Percentiles rank a stretch among this genome's conserved stretches.
phyloP scores from a whole-genome alignment of 352 stramenopile species.

The Stephanocyclus meneghinianus region DNA sequence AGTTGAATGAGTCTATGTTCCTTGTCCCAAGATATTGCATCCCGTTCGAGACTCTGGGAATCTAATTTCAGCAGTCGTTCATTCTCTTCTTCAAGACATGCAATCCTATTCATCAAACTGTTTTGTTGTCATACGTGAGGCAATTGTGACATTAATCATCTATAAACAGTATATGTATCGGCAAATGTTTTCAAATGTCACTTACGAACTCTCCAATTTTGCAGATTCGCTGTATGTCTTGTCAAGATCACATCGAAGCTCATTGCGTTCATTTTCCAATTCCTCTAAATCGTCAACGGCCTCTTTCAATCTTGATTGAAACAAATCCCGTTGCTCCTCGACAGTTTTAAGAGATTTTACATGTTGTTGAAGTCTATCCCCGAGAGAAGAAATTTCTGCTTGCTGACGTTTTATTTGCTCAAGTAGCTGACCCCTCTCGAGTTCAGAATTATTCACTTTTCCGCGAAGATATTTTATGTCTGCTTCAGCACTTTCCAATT shows the following conservation, averaged over 20 bases:
- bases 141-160: neutral
- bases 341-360: slow-evolving; percentile 12
- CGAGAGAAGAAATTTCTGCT: neutral
- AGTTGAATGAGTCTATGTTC: slow-evolving; percentile 29
- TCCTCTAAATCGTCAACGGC: slow-evolving; percentile 65
- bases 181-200: neutral
- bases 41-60: slow-evolving; percentile 31
- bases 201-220: slow-evolving; percentile 30
- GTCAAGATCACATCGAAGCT: slow-evolving; percentile 20
- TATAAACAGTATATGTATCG: neutral
- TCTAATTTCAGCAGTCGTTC: slow-evolving; percentile 35
- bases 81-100: slow-evolving; percentile 47
- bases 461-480: slow-evolving; percentile 17
- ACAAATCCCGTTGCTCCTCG: slow-evolving; percentile 44
- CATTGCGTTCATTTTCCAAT: slow-evolving; percentile 51
- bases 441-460: neutral
- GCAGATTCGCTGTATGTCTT: slow-evolving; percentile 15
- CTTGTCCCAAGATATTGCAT: slow-evolving; percentile 37
- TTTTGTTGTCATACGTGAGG: neutral
- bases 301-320: slow-evolving; percentile 56
- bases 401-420: neutral
- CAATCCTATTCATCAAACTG: slow-evolving; percentile 23
- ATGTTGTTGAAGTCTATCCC: neutral
- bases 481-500: slow-evolving; percentile 7
- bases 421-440: neutral